These are phyloP conservation scores for Butyriboletus loyo DNA, from an alignment of 768 basidiomycete genomes.

Conservation along the genomic window DNA sequence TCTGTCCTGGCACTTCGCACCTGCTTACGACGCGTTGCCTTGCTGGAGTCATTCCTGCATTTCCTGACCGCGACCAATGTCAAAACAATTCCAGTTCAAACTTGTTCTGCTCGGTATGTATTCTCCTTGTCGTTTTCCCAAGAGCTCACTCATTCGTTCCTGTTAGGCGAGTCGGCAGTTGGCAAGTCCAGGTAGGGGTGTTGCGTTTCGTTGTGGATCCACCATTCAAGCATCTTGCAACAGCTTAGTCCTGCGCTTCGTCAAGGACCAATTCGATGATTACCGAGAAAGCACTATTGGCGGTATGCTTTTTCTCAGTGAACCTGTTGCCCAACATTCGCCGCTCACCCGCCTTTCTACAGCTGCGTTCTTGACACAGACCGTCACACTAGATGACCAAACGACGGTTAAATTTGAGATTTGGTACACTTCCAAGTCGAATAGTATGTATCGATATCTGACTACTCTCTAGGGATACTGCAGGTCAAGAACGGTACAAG, in stretches of 20 bases:
- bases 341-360: constrained; percentile 17
- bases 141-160: constrained; percentile 7
- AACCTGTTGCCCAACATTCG: background rate
- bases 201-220: constrained; percentile 14
- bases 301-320: constrained; percentile 45
- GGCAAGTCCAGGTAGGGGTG: constrained; percentile 83
- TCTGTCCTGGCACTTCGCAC: background rate
- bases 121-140: background rate
- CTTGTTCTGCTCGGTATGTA: constrained; percentile 85
- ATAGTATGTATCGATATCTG: background rate
- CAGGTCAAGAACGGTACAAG: constrained; percentile 95
- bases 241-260: constrained; percentile 92
- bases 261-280: constrained; percentile 95
- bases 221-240: constrained; percentile 23
- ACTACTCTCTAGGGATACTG: constrained; percentile 71
- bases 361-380: constrained; percentile 99
- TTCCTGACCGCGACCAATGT: constrained; percentile 54
- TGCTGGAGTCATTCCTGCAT: constrained; percentile 12
- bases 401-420: constrained; percentile 98
- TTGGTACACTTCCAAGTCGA: constrained; percentile 54
- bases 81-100: constrained; percentile 93
- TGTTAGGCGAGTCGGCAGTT: constrained; percentile 90
- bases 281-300: constrained; percentile 95
- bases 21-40: constrained; percentile 1
- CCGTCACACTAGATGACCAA: constrained; percentile 84